Base-by-base conservation (phyloP, 2,329 filamentous ascomycete species). In the Paraphoma sp. region DNA sequence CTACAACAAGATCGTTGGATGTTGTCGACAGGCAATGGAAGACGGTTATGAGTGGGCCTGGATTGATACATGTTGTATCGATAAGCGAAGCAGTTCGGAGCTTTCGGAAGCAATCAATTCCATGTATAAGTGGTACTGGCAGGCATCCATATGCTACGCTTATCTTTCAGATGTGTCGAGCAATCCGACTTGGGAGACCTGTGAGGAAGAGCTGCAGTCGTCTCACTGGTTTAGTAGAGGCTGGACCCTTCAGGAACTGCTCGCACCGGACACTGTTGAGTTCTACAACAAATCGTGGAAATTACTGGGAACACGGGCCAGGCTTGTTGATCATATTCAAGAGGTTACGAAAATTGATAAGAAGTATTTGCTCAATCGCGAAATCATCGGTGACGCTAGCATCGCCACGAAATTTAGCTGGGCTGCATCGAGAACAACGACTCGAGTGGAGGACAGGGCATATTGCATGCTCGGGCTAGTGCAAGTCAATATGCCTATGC, bases 391-490 rank as follows among this genome's bases (percentile, higher is more conserved):
- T 2, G 10, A 11, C n/a, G 10, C 33, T 6, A 38, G 10, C 6
- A n/a, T 38, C 6, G 10, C 33, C 33, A 38, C n/a, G 33, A 38
- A 38, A 38, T 38, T n/a, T 3, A 11, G 10, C 33, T 72, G 69
- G 69, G 59, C 60, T 6, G 51, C 46, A 14, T 40, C 41, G 6
- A 57, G 69, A 29, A 17, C 57, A 18, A 69, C 68, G 0, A 68
- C 56, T n/a, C 57, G 58, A 14, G 45, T 60, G 10, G 66, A 69
- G 48, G 66, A 69, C 45, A 54, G 41, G 6, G 66, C 63, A 11
- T 69, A 68, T 28, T 65, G 51, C 31, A 40, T 68, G 12, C 54
- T 68, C 10, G 66, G 66, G 2, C 53, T 69, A 11, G 68, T 69
- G 44, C 61, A 59, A 36, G 57, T 64, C 6, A 46, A 62, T 28